Percentiles rank a stretch among this genome's conserved stretches.
Evolutionary conservation across 2,329 filamentous ascomycete species (phyloP).

Genomic region (Dactylonectria estremocensis): DNA sequence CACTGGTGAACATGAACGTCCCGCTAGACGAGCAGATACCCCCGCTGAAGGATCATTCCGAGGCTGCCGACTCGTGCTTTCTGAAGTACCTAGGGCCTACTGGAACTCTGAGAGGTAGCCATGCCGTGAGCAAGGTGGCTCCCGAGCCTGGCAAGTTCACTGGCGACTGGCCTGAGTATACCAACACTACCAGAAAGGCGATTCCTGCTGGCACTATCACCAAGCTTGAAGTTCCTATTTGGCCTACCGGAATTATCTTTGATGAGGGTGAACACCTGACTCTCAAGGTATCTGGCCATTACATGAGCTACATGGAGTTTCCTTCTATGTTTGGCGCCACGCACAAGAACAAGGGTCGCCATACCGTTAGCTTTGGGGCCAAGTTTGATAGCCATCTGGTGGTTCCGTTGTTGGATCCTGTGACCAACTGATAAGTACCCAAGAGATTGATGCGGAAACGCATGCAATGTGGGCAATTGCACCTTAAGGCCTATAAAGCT

Average conservation of each 20-base stretch:
- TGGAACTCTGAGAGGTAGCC: conserved; percentile 13
- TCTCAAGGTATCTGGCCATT: conserved; percentile 10
- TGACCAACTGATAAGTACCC: not conserved
- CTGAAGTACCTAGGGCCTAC: conserved; percentile 10
- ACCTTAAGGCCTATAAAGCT: too few relatives aligned
- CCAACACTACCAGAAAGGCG: not conserved
- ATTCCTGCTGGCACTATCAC: conserved; percentile 11
- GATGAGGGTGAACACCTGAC: conserved; percentile 3
- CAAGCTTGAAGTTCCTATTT: conserved; percentile 1
- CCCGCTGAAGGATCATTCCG: not conserved
- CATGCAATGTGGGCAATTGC: too few relatives aligned
- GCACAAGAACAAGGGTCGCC: conserved; percentile 13
- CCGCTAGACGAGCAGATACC: not conserved
- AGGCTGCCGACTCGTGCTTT: conserved; percentile 4
- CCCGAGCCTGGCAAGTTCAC: not conserved
- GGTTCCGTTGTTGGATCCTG: conserved; percentile 10
- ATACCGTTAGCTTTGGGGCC: conserved; percentile 1
- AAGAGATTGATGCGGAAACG: too few relatives aligned
- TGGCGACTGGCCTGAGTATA: conserved; percentile 9
- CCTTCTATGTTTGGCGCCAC: not conserved
- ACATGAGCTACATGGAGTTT: conserved; percentile 18
- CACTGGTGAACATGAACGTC: conserved; percentile 11
- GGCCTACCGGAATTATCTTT: conserved; percentile 8
- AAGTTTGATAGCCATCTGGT: conserved; percentile 1
- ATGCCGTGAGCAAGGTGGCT: not conserved